Evolutionary conservation across 2,329 filamentous ascomycete genomes (phyloP), one percentile per base, ranked within the genome.

Genomic region (Pseudogymnoascus sp.): DNA sequence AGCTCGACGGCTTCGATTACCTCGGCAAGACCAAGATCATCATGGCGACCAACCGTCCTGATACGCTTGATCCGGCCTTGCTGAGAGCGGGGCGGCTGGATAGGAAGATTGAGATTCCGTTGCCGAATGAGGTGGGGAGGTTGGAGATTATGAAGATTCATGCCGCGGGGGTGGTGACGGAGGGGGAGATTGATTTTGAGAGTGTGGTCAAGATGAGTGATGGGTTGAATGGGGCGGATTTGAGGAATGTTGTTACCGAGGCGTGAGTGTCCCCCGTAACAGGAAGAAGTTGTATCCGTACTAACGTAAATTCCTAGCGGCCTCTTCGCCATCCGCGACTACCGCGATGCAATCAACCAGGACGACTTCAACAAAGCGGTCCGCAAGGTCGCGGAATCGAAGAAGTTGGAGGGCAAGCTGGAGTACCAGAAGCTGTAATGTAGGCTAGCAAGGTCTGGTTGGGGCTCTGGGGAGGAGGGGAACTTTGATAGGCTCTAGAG

Each of bases 171-270:
- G 95, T 99, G 12, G 85, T 91, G 65, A 87, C 90, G 54, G 93
- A 97, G 71, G 95, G 93, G 0, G 95, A 99, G 67, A 91, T 99
- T 73, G 96, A 99, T 76, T 99, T 96, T 74, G 95, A 99, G 83
- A 97, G 91, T 72, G 92, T 99, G 65, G 95, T 99, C 69, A 99
- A 99, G 86, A 99, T 99, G 95, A 97, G 93, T 71, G 95, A 99
- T 73, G 93, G 93, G 29, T 84, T 99, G 71, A 99, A 99, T 77
- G 95, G 95, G 74, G 95, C 95, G 61, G 95, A 99, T 85, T 79
- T 99, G 81, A 84, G 95, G 73, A 99, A 99, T 74, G 93, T 99
- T 62, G 93, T 99, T 62, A 99, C 95, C 12, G 95, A 99, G 83
- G 95, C 95, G 91, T 96, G 84, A 82, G 91, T 16, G 2, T 57